Evolutionary conservation across 1,284 basidiomycete genomes (phyloP), one percentile per base, ranked within the genome.

Genomic region (Naganishia albida): DNA sequence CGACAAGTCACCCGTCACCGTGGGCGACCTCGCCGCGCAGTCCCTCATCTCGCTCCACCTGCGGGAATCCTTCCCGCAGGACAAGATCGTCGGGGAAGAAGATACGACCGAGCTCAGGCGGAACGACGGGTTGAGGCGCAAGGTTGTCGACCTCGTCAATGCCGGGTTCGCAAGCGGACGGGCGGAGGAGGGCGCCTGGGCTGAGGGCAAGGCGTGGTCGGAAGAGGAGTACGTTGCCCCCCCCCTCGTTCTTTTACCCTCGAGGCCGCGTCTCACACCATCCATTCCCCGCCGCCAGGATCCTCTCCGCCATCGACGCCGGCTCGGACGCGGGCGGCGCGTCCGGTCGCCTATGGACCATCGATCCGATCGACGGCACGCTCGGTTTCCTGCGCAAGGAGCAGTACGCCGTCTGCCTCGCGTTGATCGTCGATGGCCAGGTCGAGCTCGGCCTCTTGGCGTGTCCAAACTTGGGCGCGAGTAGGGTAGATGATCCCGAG

Each of bases 321-420:
- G 95, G 95, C 1, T 89, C 85, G 67, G 83, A 88, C 70, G 80
- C 82, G n/a, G 94, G 94, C 15, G 93, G 92, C 1, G 74, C 80
- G 7, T 79, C 78, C 44, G 93, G 93, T 12, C 68, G 78, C 55
- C 79, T 74, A 69, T 80, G 79, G 79, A 80, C 79, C 7, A 80
- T 78, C 83, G 93, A 67, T 49, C 56, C 67, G 62, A 74, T 79
- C 62, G 74, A 77, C 70, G 74, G 74, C 8, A 80, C 75, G 6
- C 74, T 74, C 4, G 73, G 95, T 2, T 99, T 99, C 83, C 84
- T 99, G 49, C 87, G 95, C 25, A 93, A 93, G 13, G 94, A 91
- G 64, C 96, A 99, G 78, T 99, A 95, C 74, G 95, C 95, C 6
- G 92, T 99, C 30, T 99, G 95, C 79, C 83, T 99, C 34, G 90